Evolutionary conservation across 2,329 filamentous ascomycete genomes (phyloP).

Genomic region (Saccharata proteae): DNA sequence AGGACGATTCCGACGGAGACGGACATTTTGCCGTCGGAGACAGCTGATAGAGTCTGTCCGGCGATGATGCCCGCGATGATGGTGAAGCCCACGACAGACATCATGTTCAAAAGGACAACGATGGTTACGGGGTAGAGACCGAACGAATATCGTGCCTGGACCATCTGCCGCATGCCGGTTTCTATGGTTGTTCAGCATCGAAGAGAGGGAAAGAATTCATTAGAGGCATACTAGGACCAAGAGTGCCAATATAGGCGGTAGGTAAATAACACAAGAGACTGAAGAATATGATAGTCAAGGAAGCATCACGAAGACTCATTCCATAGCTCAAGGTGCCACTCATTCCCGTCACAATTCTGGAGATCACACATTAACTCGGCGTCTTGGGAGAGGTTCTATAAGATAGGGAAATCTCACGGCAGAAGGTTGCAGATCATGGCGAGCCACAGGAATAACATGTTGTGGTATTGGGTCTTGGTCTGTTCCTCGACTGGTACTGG

Average conservation of each 20-base stretch:
- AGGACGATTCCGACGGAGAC: conserved; percentile 49
- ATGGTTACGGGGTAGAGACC: conserved; percentile 47
- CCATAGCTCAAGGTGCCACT: conserved; percentile 45
- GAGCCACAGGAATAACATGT: conserved; percentile 51
- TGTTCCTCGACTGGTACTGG: conserved; percentile 44
- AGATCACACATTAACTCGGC: no score
- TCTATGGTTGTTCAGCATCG: not conserved
- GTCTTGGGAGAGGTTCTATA: conserved; percentile 14
- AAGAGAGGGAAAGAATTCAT: not conserved
- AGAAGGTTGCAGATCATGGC: conserved; percentile 45
- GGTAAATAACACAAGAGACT: conserved; percentile 41
- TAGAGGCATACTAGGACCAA: conserved; percentile 49
- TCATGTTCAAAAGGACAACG: conserved; percentile 50
- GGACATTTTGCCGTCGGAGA: conserved; percentile 29
- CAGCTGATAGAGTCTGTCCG: conserved; percentile 35
- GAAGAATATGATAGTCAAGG: conserved; percentile 53
- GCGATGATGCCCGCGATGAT: conserved; percentile 50
- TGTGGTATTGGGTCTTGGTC: conserved; percentile 40
- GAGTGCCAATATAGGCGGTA: conserved; percentile 45
- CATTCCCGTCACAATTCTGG: conserved; percentile 50
- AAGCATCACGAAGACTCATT: conserved; percentile 43
- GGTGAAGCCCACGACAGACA: conserved; percentile 51
- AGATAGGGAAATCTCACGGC: conserved; percentile 33
- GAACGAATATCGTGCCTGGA: conserved; percentile 52
- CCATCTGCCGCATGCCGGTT: conserved; percentile 54